Percentiles rank a stretch among this genome's conserved stretches.
Conservation (phyloP, 2,329 filamentous ascomycete species). For the Teratosphaeria viscida region DNA sequence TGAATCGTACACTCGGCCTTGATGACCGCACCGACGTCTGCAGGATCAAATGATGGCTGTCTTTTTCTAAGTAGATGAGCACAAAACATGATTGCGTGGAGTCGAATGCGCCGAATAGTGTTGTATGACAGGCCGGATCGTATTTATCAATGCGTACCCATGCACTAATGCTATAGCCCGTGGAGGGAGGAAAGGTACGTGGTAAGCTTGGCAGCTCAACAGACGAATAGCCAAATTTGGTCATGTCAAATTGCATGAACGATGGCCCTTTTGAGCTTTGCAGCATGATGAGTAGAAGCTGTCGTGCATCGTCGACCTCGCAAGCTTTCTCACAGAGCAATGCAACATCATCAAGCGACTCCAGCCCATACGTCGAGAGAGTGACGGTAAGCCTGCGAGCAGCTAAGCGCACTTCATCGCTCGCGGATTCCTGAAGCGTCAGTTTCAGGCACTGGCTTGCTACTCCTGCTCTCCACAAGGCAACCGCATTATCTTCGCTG, state of each 20-base stretch:
- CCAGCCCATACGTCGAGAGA: conserved; percentile 67
- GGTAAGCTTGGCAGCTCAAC: conserved; percentile 83
- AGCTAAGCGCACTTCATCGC: conserved; percentile 1
- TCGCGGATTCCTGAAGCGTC: not conserved
- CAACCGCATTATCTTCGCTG: not conserved
- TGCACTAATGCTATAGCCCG: conserved; percentile 77
- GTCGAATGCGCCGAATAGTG: conserved; percentile 91
- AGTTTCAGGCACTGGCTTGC: not conserved
- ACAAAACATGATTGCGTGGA: conserved; percentile 85
- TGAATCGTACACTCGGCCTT: conserved; percentile 87
- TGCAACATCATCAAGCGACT: conserved; percentile 71
- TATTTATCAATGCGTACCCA: conserved; percentile 87
- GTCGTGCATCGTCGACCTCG: conserved; percentile 43
- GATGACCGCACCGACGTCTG: conserved; percentile 86
- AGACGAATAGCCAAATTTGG: conserved; percentile 75
- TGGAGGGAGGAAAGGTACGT: conserved; percentile 69
- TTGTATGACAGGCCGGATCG: conserved; percentile 78
- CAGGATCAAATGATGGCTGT: conserved; percentile 86
- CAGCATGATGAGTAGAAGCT: conserved; percentile 66
- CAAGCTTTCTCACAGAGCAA: conserved; percentile 55
- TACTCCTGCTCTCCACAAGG: not conserved
- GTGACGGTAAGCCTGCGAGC: conserved; percentile 31
- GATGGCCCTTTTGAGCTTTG: conserved; percentile 66
- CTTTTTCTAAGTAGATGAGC: conserved; percentile 84
- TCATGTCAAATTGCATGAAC: conserved; percentile 89